Conservation (phyloP, 1,139 yeast genomes). For the Pichia inconspicua region DNA sequence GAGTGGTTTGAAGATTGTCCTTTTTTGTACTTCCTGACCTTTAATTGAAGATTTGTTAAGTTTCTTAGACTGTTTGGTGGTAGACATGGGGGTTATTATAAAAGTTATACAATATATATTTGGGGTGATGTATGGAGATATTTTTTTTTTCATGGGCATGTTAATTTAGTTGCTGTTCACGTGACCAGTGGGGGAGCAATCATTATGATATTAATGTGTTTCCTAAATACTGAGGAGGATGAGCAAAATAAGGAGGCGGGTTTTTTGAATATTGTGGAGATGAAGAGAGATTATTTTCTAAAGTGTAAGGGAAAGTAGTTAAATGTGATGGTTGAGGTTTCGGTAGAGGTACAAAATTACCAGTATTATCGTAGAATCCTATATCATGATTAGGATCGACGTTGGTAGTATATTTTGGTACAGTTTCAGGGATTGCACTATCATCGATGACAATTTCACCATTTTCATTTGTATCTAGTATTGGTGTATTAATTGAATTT, state of each 20-base stretch:
- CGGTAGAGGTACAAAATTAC: background rate
- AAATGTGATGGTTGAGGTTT: background rate
- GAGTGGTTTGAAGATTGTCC: constrained; percentile 47
- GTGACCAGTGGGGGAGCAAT: background rate
- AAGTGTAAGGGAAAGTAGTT: background rate
- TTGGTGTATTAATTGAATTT: background rate
- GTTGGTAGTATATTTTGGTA: constrained; percentile 20
- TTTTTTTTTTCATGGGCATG: too few species aligned
- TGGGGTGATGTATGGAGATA: too few species aligned
- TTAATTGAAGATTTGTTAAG: constrained; percentile 3
- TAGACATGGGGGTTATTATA: too few species aligned
- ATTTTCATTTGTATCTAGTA: background rate
- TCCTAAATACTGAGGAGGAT: background rate
- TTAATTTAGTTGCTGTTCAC: too few species aligned
- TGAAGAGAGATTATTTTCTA: background rate
- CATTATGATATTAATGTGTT: background rate
- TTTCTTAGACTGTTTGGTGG: background rate
- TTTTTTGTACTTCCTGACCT: constrained; percentile 11
- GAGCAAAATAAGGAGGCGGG: background rate
- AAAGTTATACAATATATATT: too few species aligned
- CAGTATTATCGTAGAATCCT: constrained; percentile 1
- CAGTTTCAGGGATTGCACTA: background rate
- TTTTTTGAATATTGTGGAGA: background rate
- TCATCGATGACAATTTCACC: background rate
- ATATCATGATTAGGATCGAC: constrained; percentile 9